phyloP scores from a whole-genome alignment of 2,329 filamentous ascomycete genomes.

The Domatiomyces globalis region DNA sequence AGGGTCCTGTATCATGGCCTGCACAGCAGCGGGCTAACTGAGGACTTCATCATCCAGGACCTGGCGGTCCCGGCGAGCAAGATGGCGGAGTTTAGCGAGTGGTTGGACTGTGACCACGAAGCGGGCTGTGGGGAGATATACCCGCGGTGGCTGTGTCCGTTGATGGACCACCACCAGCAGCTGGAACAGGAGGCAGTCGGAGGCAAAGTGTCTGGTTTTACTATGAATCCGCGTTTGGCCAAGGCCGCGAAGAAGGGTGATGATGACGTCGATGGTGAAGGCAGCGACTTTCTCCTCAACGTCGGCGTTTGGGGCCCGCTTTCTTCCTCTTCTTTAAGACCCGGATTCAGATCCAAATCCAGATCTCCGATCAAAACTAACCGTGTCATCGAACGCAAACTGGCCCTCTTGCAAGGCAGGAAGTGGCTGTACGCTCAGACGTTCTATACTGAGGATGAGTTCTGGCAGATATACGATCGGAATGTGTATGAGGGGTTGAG shows the following conservation, averaged over 20 bases:
- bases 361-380: slow-evolving; percentile 54
- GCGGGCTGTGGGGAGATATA: slow-evolving; percentile 26
- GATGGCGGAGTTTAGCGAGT: slow-evolving; percentile 40
- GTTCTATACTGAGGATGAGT: slow-evolving; percentile 54
- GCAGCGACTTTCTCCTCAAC: slow-evolving; percentile 32
- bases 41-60: slow-evolving; percentile 49
- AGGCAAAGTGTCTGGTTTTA: no score
- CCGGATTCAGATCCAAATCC: slow-evolving; percentile 19
- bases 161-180: slow-evolving; percentile 15
- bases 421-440: slow-evolving; percentile 84
- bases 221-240: slow-evolving; percentile 8
- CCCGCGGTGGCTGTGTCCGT: slow-evolving; percentile 47
- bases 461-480: slow-evolving; percentile 31
- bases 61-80: slow-evolving; percentile 42
- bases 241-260: no score
- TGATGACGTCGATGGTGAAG: no score
- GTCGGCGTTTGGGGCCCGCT: slow-evolving; percentile 69
- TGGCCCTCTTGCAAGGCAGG: slow-evolving; percentile 55
- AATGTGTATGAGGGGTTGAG: slow-evolving; percentile 26
- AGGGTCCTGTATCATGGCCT: slow-evolving; percentile 49
- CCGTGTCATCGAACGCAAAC: slow-evolving; percentile 54
- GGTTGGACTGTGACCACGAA: slow-evolving; percentile 29
- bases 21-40: slow-evolving; percentile 42
- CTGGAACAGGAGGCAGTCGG: no score
- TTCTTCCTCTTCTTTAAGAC: slow-evolving; percentile 26